Conservation (phyloP, 192 early-diverging fungal genomes). For the Geranomyces variabilis region DNA sequence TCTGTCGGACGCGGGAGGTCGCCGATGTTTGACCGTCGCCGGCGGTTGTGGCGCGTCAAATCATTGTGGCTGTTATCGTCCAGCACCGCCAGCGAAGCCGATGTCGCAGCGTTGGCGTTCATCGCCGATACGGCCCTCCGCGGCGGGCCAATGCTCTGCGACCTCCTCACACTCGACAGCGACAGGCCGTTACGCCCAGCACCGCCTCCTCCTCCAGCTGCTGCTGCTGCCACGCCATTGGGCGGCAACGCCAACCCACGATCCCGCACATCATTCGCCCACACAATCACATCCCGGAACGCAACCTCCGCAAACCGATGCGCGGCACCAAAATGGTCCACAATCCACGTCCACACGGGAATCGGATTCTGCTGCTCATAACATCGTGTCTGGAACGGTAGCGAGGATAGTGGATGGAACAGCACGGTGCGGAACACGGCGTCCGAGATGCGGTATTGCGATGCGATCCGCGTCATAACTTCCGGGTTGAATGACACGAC, state of each 20-base stretch:
- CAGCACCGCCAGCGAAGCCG: no score
- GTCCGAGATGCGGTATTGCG: slow-evolving; percentile 3
- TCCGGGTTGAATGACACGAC: neutral
- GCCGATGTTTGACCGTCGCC: no score
- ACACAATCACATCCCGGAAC: slow-evolving; percentile 29
- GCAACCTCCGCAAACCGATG: neutral
- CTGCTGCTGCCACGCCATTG: no score
- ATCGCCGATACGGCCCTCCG: no score
- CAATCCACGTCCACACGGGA: slow-evolving; percentile 22
- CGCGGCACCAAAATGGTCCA: slow-evolving; percentile 11
- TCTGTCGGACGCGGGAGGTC: no score
- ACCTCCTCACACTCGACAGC: no score
- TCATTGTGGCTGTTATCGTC: no score
- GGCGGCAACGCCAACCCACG: neutral
- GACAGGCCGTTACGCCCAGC: no score
- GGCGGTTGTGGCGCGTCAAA: no score
- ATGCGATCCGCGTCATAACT: neutral
- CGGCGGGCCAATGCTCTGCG: no score
- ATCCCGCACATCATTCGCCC: slow-evolving; percentile 9
- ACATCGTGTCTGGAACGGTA: slow-evolving; percentile 29
- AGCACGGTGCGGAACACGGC: slow-evolving; percentile 2
- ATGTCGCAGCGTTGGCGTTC: no score
- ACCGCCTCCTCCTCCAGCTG: no score
- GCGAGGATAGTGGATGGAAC: slow-evolving; percentile 10
- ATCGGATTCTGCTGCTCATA: slow-evolving; percentile 28